A percentile compares a stretch with the other conserved stretches of the same genome.
Evolutionary conservation across 345 rosid species (phyloP).

Genomic region (Eutrema yunnanense): DNA sequence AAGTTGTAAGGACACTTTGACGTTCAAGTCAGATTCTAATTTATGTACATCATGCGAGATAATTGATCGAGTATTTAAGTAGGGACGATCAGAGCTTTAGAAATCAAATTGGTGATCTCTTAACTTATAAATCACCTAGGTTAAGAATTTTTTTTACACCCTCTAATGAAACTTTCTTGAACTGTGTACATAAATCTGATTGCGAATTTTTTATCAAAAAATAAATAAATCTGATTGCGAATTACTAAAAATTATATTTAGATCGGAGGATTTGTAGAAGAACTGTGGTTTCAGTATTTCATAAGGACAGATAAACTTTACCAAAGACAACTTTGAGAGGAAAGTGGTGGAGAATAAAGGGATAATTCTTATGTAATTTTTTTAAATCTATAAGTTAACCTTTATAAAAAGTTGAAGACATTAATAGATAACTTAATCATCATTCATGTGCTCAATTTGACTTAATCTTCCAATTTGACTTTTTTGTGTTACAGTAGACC

Average conservation of each 20-base stretch:
- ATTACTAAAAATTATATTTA: not conserved
- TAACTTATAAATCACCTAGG: too few species aligned
- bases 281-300: not conserved
- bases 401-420: not conserved
- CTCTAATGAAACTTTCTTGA: too few species aligned
- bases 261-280: not conserved
- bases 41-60: too few species aligned
- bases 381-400: not conserved
- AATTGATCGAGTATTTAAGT: too few species aligned
- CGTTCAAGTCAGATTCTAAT: too few species aligned
- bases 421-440: not conserved
- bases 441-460: not conserved
- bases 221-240: too few species aligned
- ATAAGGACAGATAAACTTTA: not conserved
- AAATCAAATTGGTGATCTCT: too few species aligned
- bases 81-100: too few species aligned
- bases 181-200: too few species aligned
- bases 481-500: not conserved
- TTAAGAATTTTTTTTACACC: too few species aligned
- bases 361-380: not conserved
- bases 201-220: too few species aligned
- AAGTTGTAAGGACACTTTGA: too few species aligned
- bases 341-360: not conserved
- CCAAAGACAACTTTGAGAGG: not conserved
- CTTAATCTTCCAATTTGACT: not conserved